phyloP scores from a whole-genome alignment of 2,329 filamentous ascomycete genomes.

The Alternaria novae-zelandiae region DNA sequence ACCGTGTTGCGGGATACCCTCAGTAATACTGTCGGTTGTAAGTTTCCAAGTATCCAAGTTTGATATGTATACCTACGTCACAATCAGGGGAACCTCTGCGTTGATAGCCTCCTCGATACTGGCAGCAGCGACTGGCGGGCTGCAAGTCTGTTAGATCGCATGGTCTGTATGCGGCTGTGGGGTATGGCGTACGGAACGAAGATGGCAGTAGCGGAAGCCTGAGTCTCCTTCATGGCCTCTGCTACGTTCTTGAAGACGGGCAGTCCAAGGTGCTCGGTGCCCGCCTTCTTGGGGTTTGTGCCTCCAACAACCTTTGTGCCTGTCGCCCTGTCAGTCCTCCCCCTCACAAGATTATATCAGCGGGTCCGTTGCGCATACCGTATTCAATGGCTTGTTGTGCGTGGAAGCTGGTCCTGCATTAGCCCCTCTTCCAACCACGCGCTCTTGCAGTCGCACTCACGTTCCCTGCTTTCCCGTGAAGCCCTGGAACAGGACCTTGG shows the following conservation, averaged over 20 bases:
- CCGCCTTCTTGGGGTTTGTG: constrained; percentile 99
- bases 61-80: constrained; percentile 65
- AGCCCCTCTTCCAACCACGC: constrained; percentile 12
- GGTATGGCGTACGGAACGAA: constrained; percentile 79
- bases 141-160: constrained; percentile 51
- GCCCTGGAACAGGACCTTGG: constrained; percentile 95
- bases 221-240: constrained; percentile 88
- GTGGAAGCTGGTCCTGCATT: constrained; percentile 76
- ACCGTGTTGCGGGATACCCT: constrained; percentile 98
- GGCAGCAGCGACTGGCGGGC: constrained; percentile 86
- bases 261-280: constrained; percentile 83
- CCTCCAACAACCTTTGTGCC: constrained; percentile 97
- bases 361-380: constrained; percentile 63
- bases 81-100: constrained; percentile 91
- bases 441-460: constrained; percentile 38
- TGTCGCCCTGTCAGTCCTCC: constrained; percentile 51
- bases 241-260: constrained; percentile 91
- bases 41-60: constrained; percentile 27
- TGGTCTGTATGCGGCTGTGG: not conserved
- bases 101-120: constrained; percentile 96
- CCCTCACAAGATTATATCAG: constrained; percentile 20
- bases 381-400: constrained; percentile 98
- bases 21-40: constrained; percentile 71
- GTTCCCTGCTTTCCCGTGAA: constrained; percentile 98
- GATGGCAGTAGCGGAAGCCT: constrained; percentile 89